Evolutionary conservation across 148 eudicot genomes (phyloP), one percentile per base, ranked within the genome.

Genomic region (Silene conica): DNA sequence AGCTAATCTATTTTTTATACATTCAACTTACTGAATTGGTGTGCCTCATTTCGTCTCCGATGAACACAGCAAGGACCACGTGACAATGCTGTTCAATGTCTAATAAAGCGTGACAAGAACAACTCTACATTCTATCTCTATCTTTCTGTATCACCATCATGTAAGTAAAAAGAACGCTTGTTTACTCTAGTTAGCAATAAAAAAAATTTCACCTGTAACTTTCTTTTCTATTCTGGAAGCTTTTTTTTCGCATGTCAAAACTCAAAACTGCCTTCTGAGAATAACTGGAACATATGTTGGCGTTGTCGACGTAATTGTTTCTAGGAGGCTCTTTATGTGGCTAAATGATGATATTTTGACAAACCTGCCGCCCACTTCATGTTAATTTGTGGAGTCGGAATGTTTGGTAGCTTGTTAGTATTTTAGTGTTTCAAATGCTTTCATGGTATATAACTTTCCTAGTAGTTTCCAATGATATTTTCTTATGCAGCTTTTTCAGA

Each of bases 51-150:
- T 63, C 8, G n/a, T 63, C 66, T 62, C 23, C 73, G 12, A 50
- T 34, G 75, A 54, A 66, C 82, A 79, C 97, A 95, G 99, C 89
- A 93, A 66, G 99, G 97, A 63, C 97, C 99, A 19, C 89, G 87
- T 70, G 96, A 90, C 41, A 62, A 73, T 67, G 92, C 97, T 13
- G 85, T 87, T 82, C 99, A 95, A 63, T 95, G 99, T 78, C 82
- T 95, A 21, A 90, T 95, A 72, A 92, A 86, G 72, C 85, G 99
- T 62, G 87, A 92, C 89, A 95, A 90, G 87, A 95, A 80, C 79
- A 92, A 81, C 73, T 84, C 87, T 3, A 89, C 89, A 7, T 92
- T 90, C 83, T 90, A 86, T 78, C 89, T 95, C 6, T 90, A 89
- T 79, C 97, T 95, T 77, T 90, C 97, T 75, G 86, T 82, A 71